These are phyloP conservation scores for Didymella keratinophila DNA, from an alignment of 2,329 filamentous ascomycete genomes.

Conservation along the genomic window DNA sequence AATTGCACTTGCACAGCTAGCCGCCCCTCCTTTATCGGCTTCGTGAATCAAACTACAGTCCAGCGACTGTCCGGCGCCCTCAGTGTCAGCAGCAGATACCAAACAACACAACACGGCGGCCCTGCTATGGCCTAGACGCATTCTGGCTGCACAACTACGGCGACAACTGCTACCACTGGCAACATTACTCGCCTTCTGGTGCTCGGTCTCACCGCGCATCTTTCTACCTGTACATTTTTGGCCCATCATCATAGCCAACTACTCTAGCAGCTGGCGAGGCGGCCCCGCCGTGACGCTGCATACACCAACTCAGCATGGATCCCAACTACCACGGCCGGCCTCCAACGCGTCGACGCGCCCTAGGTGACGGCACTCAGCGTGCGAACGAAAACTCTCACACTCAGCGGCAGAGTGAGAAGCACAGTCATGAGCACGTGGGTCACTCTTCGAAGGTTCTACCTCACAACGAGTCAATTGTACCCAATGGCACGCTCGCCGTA, in stretches of 20 bases:
- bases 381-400: conserved; percentile 40
- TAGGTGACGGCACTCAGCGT: conserved; percentile 46
- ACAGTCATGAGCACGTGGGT: conserved; percentile 23
- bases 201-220: conserved; percentile 29
- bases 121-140: conserved; percentile 29
- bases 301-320: conserved; percentile 38
- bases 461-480: conserved; percentile 56
- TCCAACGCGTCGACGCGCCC: conserved; percentile 41
- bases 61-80: conserved; percentile 23
- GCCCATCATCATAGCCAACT: conserved; percentile 23
- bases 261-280: conserved; percentile 22
- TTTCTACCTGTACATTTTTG: conserved; percentile 36
- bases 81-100: conserved; percentile 36
- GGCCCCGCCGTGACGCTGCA: conserved; percentile 20
- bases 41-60: conserved; percentile 29
- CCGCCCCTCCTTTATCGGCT: conserved; percentile 43
- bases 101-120: conserved; percentile 28
- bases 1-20: conserved; percentile 37
- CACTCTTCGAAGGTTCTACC: conserved; percentile 42
- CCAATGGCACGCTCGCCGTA: conserved; percentile 54
- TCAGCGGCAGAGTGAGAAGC: conserved; percentile 33
- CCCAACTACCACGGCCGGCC: conserved; percentile 40
- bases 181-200: conserved; percentile 29
- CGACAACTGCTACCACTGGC: conserved; percentile 24
- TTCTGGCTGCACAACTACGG: conserved; percentile 19